Base-by-base conservation (phyloP, 2,329 filamentous ascomycete species). In the Truncatella angustata region DNA sequence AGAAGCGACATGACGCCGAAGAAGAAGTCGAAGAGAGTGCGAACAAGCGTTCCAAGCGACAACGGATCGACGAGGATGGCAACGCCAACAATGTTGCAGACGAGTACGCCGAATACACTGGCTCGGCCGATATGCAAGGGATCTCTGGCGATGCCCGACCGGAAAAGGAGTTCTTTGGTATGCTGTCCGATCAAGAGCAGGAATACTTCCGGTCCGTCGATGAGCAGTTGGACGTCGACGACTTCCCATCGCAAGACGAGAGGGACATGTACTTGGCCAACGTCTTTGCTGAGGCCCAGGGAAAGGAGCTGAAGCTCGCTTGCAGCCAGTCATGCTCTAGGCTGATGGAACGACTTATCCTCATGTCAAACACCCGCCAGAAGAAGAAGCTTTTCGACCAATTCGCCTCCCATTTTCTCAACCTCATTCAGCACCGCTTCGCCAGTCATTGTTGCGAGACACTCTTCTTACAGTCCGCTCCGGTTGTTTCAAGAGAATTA, bases 401-500 rank as follows among this genome's bases (percentile, higher is more conserved):
- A 40, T 97, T 97, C 68, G 85, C 79, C 18, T 86, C 88, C 30
- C 90, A 97, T 70, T 96, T 97, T 70, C 76, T 93, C 53, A 87
- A 92, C 62, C 81, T 99, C 24, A 86, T 97, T 48, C 92, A 95
- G 67, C 94, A 99, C 72, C 88, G 94, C 16, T 99, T 99, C 64
- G 94, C 94, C 4, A 96, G 92, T 55, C 94, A 99, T 74, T 97
- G 93, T 72, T 97, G 92, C 68, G 94, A 99, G 73, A 90, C 90
- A 23, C 79, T 99, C 28, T 97, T 99, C 69, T 77, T 92, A 45
- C 84, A 89, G 58, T 88, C 90, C 2, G 92, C 92, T 0, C 87
- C 89, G 1, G 73, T 88, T 10, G 88, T 96, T 34, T 88, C 87
- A 12, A 77, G 86, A 55, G 92, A 96, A 70, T 71, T 90, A 68